Evolutionary conservation across 768 basidiomycete species (phyloP), one percentile per base, ranked within the genome.

Genomic region (Mycena polygramma): DNA sequence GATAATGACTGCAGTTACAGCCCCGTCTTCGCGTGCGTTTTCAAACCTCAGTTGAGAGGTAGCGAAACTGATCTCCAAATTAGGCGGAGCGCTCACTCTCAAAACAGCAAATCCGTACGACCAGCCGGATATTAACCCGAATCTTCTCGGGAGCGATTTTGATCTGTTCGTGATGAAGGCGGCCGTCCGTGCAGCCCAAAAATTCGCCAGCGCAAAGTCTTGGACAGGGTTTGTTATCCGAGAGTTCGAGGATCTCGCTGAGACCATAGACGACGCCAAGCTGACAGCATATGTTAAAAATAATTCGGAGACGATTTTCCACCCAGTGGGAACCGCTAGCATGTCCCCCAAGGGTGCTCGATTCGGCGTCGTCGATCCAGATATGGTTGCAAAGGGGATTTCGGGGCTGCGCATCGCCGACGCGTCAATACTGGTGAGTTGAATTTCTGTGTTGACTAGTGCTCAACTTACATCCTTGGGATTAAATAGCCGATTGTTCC

Each of bases 51-150:
- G n/a, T n/a, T n/a, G n/a, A n/a, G 37, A 24, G 39, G 6, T 54
- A 10, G 4, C 26, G 8, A 10, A 2, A 24, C 54, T 54, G 7
- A 60, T 57, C 5, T 2, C 30, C 30, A 48, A 24, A 8, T 36
- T 36, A 80, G 79, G 70, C 35, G 79, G 79, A 9, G 67, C 63
- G 20, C 48, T 80, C 7, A 75, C 74, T 26, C 71, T 86, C 68
- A 82, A 78, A 53, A 82, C 84, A 7, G 80, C 78, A 9, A 75
- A 81, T 70, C 79, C 85, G n/a, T 87, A 86, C 77, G 80, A 78
- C 43, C 53, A 76, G 46, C 86, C 87, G 0, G 60, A 76, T 20
- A 86, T 88, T 73, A 81, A 88, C 70, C 84, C 85, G 0, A 82
- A 81, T 59, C 83, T 86, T 76, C 80, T 83, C 17, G 74, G 59